These are phyloP conservation scores for Fraxinus baroniana DNA, from an alignment of 305 asterid genomes.

Conservation along the genomic window DNA sequence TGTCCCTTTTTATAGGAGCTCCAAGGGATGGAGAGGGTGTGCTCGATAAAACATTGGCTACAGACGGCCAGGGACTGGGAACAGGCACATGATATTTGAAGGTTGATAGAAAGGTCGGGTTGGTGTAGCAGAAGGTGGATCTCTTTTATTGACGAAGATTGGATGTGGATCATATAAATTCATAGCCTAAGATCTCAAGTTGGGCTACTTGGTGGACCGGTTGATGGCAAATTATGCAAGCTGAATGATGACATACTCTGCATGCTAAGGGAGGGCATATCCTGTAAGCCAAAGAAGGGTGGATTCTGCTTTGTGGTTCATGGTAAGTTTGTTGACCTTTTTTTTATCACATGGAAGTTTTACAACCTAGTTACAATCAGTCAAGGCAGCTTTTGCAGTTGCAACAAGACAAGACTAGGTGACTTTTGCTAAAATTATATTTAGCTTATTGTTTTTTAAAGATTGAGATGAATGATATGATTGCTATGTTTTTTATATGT, in stretches of 20 bases:
- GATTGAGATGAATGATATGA: background rate
- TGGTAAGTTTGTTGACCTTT: conserved; percentile 41
- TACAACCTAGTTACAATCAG: conserved; percentile 42
- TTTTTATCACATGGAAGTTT: conserved; percentile 41
- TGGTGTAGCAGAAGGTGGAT: conserved; percentile 33
- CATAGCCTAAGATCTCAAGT: background rate
- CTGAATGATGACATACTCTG: background rate
- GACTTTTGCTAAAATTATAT: background rate
- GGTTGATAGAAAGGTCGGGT: conserved; percentile 43
- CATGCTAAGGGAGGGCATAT: conserved; percentile 4
- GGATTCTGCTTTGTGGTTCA: conserved; percentile 29
- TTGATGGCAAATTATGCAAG: background rate
- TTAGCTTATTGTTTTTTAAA: background rate
- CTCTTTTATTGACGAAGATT: conserved; percentile 25
- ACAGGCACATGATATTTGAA: conserved; percentile 17
- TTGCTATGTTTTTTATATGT: background rate
- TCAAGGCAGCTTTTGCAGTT: conserved; percentile 38
- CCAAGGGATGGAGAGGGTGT: conserved; percentile 1
- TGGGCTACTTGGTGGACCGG: background rate
- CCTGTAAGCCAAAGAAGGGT: conserved; percentile 12
- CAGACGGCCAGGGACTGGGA: conserved; percentile 20
- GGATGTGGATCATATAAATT: conserved; percentile 10
- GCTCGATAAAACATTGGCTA: conserved; percentile 2
- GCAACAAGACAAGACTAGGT: conserved; percentile 51
- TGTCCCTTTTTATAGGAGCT: conserved; percentile 35